Evolutionary conservation across 2,329 filamentous ascomycete genomes (phyloP).

Genomic region (Cladosporium austrohemisphaericum): DNA sequence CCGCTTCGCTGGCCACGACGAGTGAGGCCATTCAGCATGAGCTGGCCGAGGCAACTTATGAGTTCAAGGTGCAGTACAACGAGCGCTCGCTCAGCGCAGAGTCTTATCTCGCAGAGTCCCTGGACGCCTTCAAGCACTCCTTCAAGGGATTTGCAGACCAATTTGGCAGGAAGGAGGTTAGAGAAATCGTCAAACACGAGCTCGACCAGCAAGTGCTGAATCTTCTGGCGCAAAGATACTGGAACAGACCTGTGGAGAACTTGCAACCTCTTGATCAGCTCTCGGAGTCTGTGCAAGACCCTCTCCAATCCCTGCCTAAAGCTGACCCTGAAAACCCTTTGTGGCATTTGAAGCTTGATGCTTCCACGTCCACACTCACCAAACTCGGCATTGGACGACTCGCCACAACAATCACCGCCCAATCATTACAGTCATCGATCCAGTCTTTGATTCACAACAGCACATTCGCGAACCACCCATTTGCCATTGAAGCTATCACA

Average conservation of each 20-base stretch:
- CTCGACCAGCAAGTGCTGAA: conserved; percentile 94
- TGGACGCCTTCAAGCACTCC: conserved; percentile 95
- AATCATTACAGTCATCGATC: conserved; percentile 79
- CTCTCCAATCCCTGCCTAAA: conserved; percentile 68
- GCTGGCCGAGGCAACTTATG: conserved; percentile 92
- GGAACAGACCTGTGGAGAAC: conserved; percentile 92
- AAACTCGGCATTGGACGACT: conserved; percentile 91
- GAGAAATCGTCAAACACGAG: conserved; percentile 83
- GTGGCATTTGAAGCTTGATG: conserved; percentile 92
- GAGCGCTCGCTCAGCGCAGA: conserved; percentile 91
- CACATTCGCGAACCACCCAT: conserved; percentile 85
- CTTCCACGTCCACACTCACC: conserved; percentile 82
- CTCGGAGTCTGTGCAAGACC: conserved; percentile 27
- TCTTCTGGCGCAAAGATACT: conserved; percentile 86
- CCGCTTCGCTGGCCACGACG: conserved; percentile 80
- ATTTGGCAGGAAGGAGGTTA: conserved; percentile 86
- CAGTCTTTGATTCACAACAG: conserved; percentile 74
- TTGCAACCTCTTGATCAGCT: conserved; percentile 51
- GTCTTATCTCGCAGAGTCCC: conserved; percentile 89
- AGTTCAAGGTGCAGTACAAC: conserved; percentile 99
- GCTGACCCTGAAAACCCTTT: conserved; percentile 80
- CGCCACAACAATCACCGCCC: conserved; percentile 85
- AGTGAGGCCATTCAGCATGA: conserved; percentile 92
- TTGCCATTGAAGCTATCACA: conserved; percentile 85
- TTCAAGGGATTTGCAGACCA: conserved; percentile 90